Evolutionary conservation across 2,329 filamentous ascomycete genomes (phyloP).

Genomic region (Septoria linicola): DNA sequence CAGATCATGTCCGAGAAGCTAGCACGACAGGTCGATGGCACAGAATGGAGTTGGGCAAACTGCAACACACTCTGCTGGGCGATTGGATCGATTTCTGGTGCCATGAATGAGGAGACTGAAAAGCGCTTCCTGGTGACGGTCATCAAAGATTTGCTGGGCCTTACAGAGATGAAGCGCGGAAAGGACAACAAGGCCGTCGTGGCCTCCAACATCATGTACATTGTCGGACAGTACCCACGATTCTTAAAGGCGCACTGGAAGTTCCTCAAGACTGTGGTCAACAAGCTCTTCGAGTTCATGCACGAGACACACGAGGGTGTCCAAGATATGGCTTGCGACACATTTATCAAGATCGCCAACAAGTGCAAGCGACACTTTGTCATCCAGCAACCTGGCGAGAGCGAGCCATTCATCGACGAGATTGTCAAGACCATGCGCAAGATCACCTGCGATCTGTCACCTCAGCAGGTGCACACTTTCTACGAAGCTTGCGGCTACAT

Average conservation of each 20-base stretch:
- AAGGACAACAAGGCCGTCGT: constrained; percentile 99
- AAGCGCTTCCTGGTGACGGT: constrained; percentile 98
- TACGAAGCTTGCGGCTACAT: constrained; percentile 99
- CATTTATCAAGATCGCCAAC: constrained; percentile 98
- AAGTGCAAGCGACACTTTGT: constrained; percentile 98
- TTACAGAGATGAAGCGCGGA: constrained; percentile 98
- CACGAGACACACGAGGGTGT: constrained; percentile 99
- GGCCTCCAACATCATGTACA: constrained; percentile 99
- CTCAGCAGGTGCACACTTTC: constrained; percentile 97
- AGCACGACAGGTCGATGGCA: constrained; percentile 87
- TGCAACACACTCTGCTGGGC: constrained; percentile 99
- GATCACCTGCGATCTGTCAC: constrained; percentile 91
- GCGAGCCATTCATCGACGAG: constrained; percentile 96
- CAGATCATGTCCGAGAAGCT: constrained; percentile 99
- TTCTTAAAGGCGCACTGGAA: constrained; percentile 99
- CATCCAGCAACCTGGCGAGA: constrained; percentile 88
- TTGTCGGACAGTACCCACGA: constrained; percentile 95
- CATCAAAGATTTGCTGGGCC: constrained; percentile 92
- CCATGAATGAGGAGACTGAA: constrained; percentile 99
- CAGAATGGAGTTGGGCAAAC: constrained; percentile 99
- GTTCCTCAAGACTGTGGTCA: constrained; percentile 98
- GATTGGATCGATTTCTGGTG: constrained; percentile 95
- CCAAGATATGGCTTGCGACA: constrained; percentile 99
- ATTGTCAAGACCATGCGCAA: constrained; percentile 94
- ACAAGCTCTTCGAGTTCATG: constrained; percentile 99